phyloP scores from a whole-genome alignment of 805 yeast genomes.

The Ogataea zsoltii region DNA sequence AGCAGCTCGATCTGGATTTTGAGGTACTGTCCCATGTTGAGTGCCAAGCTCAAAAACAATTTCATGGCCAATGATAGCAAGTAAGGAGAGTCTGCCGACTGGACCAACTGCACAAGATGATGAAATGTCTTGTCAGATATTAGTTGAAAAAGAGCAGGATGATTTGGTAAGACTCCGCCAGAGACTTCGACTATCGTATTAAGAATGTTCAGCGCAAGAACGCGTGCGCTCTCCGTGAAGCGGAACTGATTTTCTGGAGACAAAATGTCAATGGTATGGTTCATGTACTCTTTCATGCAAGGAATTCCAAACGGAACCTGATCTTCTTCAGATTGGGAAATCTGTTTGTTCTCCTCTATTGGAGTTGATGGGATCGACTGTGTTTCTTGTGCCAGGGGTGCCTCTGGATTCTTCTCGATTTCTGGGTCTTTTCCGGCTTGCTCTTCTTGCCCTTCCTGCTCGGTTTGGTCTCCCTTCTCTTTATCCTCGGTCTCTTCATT shows the following conservation, averaged over 20 bases:
- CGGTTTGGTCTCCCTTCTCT: constrained; percentile 7
- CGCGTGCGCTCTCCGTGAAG: constrained; percentile 84
- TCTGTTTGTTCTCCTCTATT: background rate
- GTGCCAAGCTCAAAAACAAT: constrained; percentile 68
- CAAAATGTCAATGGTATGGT: constrained; percentile 73
- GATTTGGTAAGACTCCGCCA: constrained; percentile 61
- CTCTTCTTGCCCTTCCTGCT: background rate
- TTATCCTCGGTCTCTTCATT: constrained; percentile 4
- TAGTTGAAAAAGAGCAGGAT: constrained; percentile 64
- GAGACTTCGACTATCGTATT: constrained; percentile 80
- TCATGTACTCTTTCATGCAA: constrained; percentile 74
- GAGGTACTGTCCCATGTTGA: constrained; percentile 63
- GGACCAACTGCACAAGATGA: constrained; percentile 76
- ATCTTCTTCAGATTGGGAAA: constrained; percentile 21
- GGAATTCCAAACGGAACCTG: constrained; percentile 66
- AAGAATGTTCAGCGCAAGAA: constrained; percentile 75
- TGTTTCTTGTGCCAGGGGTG: background rate
- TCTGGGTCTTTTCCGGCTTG: too few species aligned
- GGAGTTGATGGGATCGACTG: background rate
- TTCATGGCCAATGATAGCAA: constrained; percentile 75
- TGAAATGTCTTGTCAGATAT: constrained; percentile 84
- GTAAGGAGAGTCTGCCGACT: constrained; percentile 69
- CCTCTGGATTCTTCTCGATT: background rate
- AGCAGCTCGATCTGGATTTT: constrained; percentile 82
- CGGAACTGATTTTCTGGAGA: constrained; percentile 81